Evolutionary conservation across 371 early-diverging fungal species (phyloP).

Genomic region (Mortierella sp.): DNA sequence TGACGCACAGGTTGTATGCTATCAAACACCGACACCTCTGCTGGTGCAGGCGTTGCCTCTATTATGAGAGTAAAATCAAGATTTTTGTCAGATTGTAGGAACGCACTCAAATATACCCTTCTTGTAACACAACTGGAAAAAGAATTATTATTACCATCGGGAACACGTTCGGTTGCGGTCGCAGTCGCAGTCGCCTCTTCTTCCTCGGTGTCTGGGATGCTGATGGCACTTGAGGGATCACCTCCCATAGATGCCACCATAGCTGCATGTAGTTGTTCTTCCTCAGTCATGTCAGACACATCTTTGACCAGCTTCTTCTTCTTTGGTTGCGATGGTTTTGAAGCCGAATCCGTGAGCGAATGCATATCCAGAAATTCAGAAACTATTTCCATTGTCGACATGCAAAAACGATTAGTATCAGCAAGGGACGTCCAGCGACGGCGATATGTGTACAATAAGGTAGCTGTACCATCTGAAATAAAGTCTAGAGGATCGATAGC

Average conservation of each 20-base stretch:
- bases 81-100: neutral
- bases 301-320: slow-evolving; percentile 32
- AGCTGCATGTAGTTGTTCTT: slow-evolving; percentile 88
- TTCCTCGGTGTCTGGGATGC: slow-evolving; percentile 19
- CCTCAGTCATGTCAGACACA: slow-evolving; percentile 86
- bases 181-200: slow-evolving; percentile 9
- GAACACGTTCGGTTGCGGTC: too few relatives aligned
- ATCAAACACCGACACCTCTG: slow-evolving; percentile 56
- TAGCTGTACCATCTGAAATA: slow-evolving; percentile 70
- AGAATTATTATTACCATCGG: slow-evolving; percentile 31
- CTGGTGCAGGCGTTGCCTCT: slow-evolving; percentile 28
- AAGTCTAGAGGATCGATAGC: slow-evolving; percentile 69
- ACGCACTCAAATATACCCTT: neutral
- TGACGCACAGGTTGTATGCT: slow-evolving; percentile 60
- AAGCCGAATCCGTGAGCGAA: slow-evolving; percentile 31
- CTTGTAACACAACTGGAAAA: neutral
- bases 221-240: slow-evolving; percentile 24
- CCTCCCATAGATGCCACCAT: slow-evolving; percentile 76
- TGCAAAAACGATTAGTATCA: too few relatives aligned
- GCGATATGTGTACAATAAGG: neutral
- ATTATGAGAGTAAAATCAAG: slow-evolving; percentile 13
- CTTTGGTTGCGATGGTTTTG: slow-evolving; percentile 35
- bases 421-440: too few relatives aligned
- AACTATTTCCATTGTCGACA: slow-evolving; percentile 26
- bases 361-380: slow-evolving; percentile 59